Evolutionary conservation across 352 stramenopile species (phyloP), one percentile per base, ranked within the genome.

Genomic region (Achlya hypogyna): DNA sequence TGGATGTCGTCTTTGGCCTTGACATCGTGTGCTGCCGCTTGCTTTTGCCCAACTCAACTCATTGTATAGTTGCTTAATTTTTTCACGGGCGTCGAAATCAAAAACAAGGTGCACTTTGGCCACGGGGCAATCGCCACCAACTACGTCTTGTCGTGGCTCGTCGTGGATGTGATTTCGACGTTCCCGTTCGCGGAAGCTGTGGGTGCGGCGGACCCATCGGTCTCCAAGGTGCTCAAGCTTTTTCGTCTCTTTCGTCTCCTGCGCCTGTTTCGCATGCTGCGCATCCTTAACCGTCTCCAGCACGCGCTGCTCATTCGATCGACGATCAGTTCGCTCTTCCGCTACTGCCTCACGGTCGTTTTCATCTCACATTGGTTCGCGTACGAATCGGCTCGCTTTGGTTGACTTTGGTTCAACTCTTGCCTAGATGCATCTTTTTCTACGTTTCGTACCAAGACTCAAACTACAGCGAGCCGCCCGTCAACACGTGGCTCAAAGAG

Each of bases 301-400:
- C 79, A 87, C 51, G 75, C 80, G 10, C 56, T 91, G 58, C 78
- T 91, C 58, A 84, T 91, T 51, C 82, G 82, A 16, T 90, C 79
- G 32, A 88, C 82, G 3, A 72, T 90, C 22, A 86, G 75, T 47
- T 77, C 75, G 2, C 73, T 87, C 45, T 73, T 88, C 65, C 84
- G 84, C 62, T 90, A 87, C 51, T 78, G 74, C 64, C 78, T 89
- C 35, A 78, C 87, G 53, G 82, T 90, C 4, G 65, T 82, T 25
- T 87, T 88, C 58, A 78, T 83, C 16, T 84, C 79, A 14, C 82
- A 90, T 51, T 90, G 82, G 82, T 83, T 90, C 68, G 90, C 75
- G 60, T 67, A 67, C 45, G 59, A 34, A 54, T 54, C 14, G 6
- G 29, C 16, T 6, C 6, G 6, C 16, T 54, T 16, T 54, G 6